A percentile compares a stretch with the other conserved stretches of the same genome.
Evolutionary conservation across 2,329 filamentous ascomycete genomes (phyloP).

Genomic region (Teratosphaeria pseudoeucalypti): DNA sequence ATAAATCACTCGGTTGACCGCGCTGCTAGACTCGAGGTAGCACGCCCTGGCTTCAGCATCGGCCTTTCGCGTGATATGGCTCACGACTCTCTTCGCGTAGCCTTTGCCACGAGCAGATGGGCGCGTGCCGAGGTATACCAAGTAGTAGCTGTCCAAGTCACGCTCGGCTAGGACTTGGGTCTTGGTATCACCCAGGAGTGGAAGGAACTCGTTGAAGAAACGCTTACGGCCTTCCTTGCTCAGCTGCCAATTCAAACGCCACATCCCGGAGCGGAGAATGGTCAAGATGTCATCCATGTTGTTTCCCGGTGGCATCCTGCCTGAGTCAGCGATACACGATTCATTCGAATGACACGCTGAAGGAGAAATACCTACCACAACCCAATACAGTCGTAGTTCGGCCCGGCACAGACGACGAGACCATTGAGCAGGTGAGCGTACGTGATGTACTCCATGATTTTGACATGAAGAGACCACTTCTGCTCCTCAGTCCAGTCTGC

Average conservation of each 20-base stretch:
- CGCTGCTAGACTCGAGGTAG: slow-evolving; percentile 70
- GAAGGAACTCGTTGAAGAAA: slow-evolving; percentile 68
- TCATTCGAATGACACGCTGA: not conserved
- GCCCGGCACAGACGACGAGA: slow-evolving; percentile 62
- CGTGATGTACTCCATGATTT: slow-evolving; percentile 67
- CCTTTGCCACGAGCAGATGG: slow-evolving; percentile 60
- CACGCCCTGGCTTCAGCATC: slow-evolving; percentile 57
- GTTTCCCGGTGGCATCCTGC: slow-evolving; percentile 64
- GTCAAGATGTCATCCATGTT: slow-evolving; percentile 66
- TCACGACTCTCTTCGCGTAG: slow-evolving; percentile 60
- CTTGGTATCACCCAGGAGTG: slow-evolving; percentile 64
- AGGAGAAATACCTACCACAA: slow-evolving; percentile 52
- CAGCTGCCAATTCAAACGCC: slow-evolving; percentile 66
- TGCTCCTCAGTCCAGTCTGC: slow-evolving; percentile 51
- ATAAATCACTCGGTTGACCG: slow-evolving; percentile 61
- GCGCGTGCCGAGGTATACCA: slow-evolving; percentile 73
- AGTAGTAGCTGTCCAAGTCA: slow-evolving; percentile 63
- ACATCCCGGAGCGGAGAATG: slow-evolving; percentile 63
- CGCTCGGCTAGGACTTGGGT: slow-evolving; percentile 50
- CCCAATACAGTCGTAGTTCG: slow-evolving; percentile 66
- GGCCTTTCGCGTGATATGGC: slow-evolving; percentile 57
- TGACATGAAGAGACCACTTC: slow-evolving; percentile 66
- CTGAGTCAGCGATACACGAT: too few relatives aligned
- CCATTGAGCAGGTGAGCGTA: slow-evolving; percentile 67
- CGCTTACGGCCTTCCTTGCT: slow-evolving; percentile 60